These are phyloP conservation scores for Magnolia officinalis DNA, from an alignment of 164 flowering plant species.

Conservation along the genomic window DNA sequence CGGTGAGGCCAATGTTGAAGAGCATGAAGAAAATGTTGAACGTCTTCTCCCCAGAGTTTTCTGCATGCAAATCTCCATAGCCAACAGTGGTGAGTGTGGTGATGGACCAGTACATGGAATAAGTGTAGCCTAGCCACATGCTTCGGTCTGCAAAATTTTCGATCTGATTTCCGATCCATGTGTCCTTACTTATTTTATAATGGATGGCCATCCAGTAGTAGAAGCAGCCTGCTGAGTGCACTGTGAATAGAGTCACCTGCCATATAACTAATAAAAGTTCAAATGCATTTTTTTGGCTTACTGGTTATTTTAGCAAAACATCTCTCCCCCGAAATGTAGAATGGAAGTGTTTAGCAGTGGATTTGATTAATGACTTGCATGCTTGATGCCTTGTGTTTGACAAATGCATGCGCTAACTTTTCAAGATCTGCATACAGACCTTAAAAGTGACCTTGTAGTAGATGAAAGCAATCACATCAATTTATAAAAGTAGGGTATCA, in stretches of 20 bases:
- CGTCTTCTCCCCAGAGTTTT: slow-evolving; percentile 68
- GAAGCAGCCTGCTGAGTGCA: slow-evolving; percentile 79
- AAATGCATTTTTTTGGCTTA: not conserved
- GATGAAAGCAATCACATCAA: too few relatives aligned
- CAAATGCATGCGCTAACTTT: too few relatives aligned
- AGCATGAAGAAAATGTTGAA: slow-evolving; percentile 71
- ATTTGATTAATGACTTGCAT: not conserved
- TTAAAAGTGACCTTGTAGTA: too few relatives aligned
- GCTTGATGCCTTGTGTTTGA: too few relatives aligned
- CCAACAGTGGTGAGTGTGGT: slow-evolving; percentile 83
- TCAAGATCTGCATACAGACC: too few relatives aligned
- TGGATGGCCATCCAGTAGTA: slow-evolving; percentile 66
- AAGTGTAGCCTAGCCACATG: slow-evolving; percentile 71
- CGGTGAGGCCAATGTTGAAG: slow-evolving; percentile 83
- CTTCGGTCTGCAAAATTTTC: slow-evolving; percentile 48
- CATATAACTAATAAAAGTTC: not conserved
- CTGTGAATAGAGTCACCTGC: slow-evolving; percentile 76
- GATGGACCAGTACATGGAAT: slow-evolving; percentile 78
- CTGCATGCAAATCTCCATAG: slow-evolving; percentile 81
- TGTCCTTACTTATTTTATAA: slow-evolving; percentile 33
- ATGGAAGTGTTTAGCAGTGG: not conserved
- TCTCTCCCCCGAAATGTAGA: too few relatives aligned
- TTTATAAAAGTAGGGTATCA: too few relatives aligned
- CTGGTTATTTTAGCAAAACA: not conserved
- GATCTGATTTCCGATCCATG: slow-evolving; percentile 70